phyloP scores from a whole-genome alignment of 192 early-diverging fungal genomes.

The Podila epigama region DNA sequence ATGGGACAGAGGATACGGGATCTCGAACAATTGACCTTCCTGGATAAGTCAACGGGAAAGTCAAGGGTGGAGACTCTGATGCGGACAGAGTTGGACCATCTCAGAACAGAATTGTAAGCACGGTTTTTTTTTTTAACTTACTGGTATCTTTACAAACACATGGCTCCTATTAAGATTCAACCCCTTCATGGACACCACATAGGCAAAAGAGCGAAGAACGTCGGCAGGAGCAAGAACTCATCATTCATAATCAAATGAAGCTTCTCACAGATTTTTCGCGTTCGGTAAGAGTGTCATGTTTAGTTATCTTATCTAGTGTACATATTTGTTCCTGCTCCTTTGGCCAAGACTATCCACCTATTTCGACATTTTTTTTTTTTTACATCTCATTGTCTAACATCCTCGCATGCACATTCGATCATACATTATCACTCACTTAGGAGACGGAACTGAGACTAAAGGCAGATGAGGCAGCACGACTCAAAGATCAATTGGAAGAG shows the following conservation, averaged over 20 bases:
- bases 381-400: not conserved
- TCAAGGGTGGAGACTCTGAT: constrained; percentile 79
- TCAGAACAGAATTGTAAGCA: constrained; percentile 85
- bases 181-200: too few species aligned
- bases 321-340: not conserved
- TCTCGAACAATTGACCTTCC: constrained; percentile 76
- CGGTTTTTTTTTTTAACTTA: not conserved
- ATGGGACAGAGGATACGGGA: constrained; percentile 77
- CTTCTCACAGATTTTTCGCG: constrained; percentile 73
- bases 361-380: not conserved
- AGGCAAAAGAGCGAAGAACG: constrained; percentile 82
- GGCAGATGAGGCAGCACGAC: constrained; percentile 71
- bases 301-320: not conserved
- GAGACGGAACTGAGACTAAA: constrained; percentile 61
- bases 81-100: constrained; percentile 83
- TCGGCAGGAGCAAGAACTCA: constrained; percentile 71
- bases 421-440: constrained; percentile 12
- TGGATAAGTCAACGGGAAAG: constrained; percentile 76
- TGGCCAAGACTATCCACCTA: not conserved
- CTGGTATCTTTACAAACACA: not conserved
- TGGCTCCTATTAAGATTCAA: not conserved
- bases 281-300: constrained; percentile 41
- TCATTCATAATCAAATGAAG: constrained; percentile 64
- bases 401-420: not conserved
- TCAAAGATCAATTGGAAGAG: constrained; percentile 93